These are phyloP conservation scores for Ajuga reptans DNA, from an alignment of 305 asterid genomes.

Conservation along the genomic window DNA sequence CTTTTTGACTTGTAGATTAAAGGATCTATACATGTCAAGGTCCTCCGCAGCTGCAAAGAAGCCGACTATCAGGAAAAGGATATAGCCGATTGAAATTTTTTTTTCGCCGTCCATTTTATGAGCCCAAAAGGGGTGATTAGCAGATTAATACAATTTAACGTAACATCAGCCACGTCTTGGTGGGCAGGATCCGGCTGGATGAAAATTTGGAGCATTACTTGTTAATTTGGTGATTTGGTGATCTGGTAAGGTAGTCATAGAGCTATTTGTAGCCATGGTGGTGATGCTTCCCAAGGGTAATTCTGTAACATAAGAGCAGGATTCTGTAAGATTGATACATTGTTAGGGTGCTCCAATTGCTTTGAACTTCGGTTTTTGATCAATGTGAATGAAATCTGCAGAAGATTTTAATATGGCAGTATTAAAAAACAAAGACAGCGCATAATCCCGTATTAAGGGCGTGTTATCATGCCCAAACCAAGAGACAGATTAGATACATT, in stretches of 20 bases:
- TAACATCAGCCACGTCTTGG: slow-evolving; percentile 11
- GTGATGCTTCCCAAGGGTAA: not conserved
- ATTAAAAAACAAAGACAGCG: too few relatives aligned
- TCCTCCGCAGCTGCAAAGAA: slow-evolving; percentile 42
- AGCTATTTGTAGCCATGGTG: not conserved
- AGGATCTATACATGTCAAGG: slow-evolving; percentile 47
- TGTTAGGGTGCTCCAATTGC: too few relatives aligned
- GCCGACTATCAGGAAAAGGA: slow-evolving; percentile 50
- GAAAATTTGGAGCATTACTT: slow-evolving; percentile 1
- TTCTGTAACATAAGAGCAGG: not conserved
- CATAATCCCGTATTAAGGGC: too few relatives aligned
- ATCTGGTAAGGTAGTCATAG: not conserved
- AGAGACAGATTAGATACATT: too few relatives aligned
- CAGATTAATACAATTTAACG: not conserved
- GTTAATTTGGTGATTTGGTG: not conserved
- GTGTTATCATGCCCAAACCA: too few relatives aligned
- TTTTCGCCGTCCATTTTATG: not conserved
- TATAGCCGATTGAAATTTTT: slow-evolving; percentile 42
- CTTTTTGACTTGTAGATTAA: slow-evolving; percentile 40
- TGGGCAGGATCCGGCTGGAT: slow-evolving; percentile 14
- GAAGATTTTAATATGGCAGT: too few relatives aligned
- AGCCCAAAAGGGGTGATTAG: not conserved
- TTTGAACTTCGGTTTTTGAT: too few relatives aligned
- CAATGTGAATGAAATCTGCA: too few relatives aligned
- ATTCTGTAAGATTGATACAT: too few relatives aligned